These are phyloP conservation scores for Candida piceae DNA, from an alignment of 805 yeast species.

Conservation along the genomic window DNA sequence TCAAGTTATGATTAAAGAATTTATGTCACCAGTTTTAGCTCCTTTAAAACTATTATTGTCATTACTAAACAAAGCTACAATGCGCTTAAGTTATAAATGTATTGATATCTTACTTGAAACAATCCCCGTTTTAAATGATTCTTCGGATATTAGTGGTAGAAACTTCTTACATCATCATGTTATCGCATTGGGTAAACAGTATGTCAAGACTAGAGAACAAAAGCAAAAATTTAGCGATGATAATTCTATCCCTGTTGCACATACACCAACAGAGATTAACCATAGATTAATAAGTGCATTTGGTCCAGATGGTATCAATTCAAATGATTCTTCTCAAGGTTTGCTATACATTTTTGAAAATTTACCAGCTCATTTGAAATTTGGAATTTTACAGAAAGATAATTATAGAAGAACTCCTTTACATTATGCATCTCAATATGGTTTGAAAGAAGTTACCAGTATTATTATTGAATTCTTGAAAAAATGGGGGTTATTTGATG, in stretches of 20 bases:
- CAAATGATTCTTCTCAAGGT: conserved; percentile 55
- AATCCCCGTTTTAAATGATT: conserved; percentile 52
- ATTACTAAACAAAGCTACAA: conserved; percentile 60
- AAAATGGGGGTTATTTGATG: conserved; percentile 56
- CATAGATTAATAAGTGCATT: conserved; percentile 46
- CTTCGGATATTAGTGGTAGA: conserved; percentile 72
- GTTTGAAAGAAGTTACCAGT: conserved; percentile 58
- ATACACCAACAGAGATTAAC: conserved; percentile 46
- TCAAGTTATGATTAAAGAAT: conserved; percentile 37
- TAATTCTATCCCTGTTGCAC: conserved; percentile 24
- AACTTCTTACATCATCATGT: conserved; percentile 84
- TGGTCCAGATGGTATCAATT: conserved; percentile 59
- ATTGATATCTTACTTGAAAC: conserved; percentile 50
- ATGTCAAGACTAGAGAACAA: conserved; percentile 28
- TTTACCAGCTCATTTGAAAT: conserved; percentile 49
- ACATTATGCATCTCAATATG: conserved; percentile 87
- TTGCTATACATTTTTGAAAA: conserved; percentile 53
- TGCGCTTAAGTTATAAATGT: conserved; percentile 49
- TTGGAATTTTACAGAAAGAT: conserved; percentile 61
- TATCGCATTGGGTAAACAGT: conserved; percentile 68
- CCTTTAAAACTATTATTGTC: conserved; percentile 55
- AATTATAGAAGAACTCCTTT: conserved; percentile 78
- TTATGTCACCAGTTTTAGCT: conserved; percentile 42
- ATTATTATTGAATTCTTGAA: conserved; percentile 51
- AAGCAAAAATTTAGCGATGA: conserved; percentile 9